phyloP scores from a whole-genome alignment of 306 rosid species.

The Cucumis melo region DNA sequence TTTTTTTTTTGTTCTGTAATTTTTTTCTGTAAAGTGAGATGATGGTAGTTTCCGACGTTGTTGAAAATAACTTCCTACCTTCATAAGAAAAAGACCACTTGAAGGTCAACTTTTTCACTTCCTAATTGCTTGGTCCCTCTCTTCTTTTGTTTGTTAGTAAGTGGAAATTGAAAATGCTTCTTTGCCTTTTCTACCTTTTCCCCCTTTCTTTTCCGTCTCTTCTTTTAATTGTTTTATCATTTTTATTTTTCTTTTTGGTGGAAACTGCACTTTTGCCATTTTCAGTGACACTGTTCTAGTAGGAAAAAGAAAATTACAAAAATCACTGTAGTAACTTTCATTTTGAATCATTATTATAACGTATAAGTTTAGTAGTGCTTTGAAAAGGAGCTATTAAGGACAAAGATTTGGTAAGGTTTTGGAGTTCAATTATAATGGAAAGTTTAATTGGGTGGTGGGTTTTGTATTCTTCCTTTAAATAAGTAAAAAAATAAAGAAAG shows the following conservation, averaged over 20 bases:
- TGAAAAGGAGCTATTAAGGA: neutral
- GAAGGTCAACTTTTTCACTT: slow-evolving; percentile 17
- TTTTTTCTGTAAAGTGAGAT: neutral
- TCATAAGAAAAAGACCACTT: neutral
- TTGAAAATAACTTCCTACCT: neutral
- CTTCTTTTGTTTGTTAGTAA: neutral
- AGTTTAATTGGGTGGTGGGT: neutral
- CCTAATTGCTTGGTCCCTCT: slow-evolving; percentile 12
- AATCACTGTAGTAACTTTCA: neutral
- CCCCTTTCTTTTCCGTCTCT: neutral
- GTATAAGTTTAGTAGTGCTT: neutral
- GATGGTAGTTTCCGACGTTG: neutral
- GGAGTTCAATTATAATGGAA: neutral
- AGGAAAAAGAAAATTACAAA: neutral
- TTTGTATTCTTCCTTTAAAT: neutral
- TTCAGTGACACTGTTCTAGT: slow-evolving; percentile 14
- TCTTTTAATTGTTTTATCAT: neutral
- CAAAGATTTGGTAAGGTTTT: neutral
- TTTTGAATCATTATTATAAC: slow-evolving; percentile 3
- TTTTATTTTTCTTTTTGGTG: neutral
- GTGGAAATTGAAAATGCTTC: slow-evolving; percentile 4
- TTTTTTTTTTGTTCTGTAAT: neutral
- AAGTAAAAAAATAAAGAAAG: too few relatives aligned
- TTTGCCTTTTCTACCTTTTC: neutral
- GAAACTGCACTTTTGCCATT: slow-evolving; percentile 20